A percentile compares a stretch with the other conserved stretches of the same genome.
These are phyloP conservation scores for Melocanna baccifera DNA, from an alignment of 176 grass and related monocot genomes.

Conservation along the genomic window DNA sequence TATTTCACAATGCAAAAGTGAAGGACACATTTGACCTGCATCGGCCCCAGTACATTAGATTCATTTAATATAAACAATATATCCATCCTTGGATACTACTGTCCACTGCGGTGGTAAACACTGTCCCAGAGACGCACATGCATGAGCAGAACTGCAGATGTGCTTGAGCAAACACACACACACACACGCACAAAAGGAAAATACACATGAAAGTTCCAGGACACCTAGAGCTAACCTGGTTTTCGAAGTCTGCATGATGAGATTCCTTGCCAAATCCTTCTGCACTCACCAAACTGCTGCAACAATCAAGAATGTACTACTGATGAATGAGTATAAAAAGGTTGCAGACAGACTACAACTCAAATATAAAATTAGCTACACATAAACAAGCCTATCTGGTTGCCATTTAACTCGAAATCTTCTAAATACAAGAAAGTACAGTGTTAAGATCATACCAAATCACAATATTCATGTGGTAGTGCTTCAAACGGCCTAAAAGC, in stretches of 20 bases:
- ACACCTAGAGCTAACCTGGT: conserved; percentile 52
- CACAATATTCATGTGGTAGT: neutral
- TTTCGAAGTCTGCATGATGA: conserved; percentile 79
- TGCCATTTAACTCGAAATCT: neutral
- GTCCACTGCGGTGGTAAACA: conserved; percentile 8
- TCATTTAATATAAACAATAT: conserved; percentile 43
- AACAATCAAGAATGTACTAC: conserved; percentile 16
- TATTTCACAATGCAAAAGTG: conserved; percentile 19
- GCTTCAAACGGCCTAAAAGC: too few relatives aligned
- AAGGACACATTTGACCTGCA: conserved; percentile 14
- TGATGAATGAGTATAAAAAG: neutral
- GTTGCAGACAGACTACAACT: neutral
- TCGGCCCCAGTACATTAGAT: conserved; percentile 7
- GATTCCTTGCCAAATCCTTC: conserved; percentile 38
- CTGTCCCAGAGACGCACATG: conserved; percentile 37
- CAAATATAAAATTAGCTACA: neutral
- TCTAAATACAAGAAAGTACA: neutral
- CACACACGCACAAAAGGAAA: neutral
- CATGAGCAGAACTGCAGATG: conserved; percentile 27
- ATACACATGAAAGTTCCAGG: conserved; percentile 18
- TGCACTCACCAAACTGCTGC: conserved; percentile 30
- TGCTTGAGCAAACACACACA: conserved; percentile 27
- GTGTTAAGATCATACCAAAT: neutral
- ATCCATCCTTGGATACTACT: conserved; percentile 29
- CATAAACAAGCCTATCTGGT: neutral